A percentile compares a stretch with the other conserved stretches of the same genome.
Conservation (phyloP, 768 basidiomycete species). For the Hysterangium stoloniferum region DNA sequence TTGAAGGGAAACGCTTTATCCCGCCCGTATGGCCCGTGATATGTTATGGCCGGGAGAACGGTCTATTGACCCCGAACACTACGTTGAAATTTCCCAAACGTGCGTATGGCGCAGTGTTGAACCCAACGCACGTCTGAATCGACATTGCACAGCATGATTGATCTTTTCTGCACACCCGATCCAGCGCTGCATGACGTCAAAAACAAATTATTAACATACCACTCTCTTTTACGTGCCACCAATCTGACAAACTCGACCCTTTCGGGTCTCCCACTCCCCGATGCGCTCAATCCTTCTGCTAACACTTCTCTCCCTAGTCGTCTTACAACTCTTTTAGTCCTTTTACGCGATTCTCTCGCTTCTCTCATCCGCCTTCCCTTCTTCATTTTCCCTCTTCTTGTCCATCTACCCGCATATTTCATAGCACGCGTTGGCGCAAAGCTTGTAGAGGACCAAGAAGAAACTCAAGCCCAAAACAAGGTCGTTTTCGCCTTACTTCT, state of each 20-base stretch:
- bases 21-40: slow-evolving; percentile 87
- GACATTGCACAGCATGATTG: slow-evolving; percentile 58
- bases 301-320: slow-evolving; percentile 77
- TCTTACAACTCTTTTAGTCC: slow-evolving; percentile 66
- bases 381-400: slow-evolving; percentile 77
- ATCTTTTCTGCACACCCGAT: slow-evolving; percentile 71
- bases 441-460: slow-evolving; percentile 79
- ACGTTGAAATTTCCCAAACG: slow-evolving; percentile 85
- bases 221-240: slow-evolving; percentile 75
- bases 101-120: slow-evolving; percentile 33
- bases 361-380: slow-evolving; percentile 74
- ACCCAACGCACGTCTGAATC: background rate
- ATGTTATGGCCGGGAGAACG: slow-evolving; percentile 84
- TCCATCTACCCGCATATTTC: slow-evolving; percentile 80
- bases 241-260: slow-evolving; percentile 81
- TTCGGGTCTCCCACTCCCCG: slow-evolving; percentile 76
- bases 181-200: slow-evolving; percentile 55
- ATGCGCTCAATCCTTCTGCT: slow-evolving; percentile 69
- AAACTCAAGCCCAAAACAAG: slow-evolving; percentile 96
- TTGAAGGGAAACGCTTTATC: slow-evolving; percentile 79
- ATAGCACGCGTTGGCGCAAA: slow-evolving; percentile 70
- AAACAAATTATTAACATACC: slow-evolving; percentile 74
- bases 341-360: slow-evolving; percentile 71
- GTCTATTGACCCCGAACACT: slow-evolving; percentile 72
- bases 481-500: slow-evolving; percentile 76